phyloP scores from a whole-genome alignment of 805 yeast species.

The Kurtzmaniella fragi region DNA sequence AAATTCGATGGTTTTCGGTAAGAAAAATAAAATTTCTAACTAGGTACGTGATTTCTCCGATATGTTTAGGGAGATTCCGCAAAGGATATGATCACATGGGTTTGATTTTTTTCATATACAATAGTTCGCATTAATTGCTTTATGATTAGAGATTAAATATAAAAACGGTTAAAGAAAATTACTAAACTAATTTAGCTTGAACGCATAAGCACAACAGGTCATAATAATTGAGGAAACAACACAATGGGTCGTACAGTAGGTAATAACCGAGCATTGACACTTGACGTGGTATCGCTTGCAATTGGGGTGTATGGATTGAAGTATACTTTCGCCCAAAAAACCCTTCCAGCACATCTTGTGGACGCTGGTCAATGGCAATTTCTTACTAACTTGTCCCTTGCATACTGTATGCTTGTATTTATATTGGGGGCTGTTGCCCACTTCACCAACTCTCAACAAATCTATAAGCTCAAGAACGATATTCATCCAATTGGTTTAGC shows the following conservation, averaged over 20 bases:
- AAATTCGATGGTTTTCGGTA: too few species aligned
- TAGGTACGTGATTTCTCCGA: too few species aligned
- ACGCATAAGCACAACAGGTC: too few species aligned
- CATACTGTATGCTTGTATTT: constrained; percentile 41
- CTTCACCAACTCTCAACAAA: constrained; percentile 12
- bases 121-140: too few species aligned
- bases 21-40: too few species aligned
- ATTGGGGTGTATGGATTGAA: constrained; percentile 26
- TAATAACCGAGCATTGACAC: constrained; percentile 18
- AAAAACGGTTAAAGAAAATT: too few species aligned
- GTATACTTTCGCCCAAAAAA: constrained; percentile 12
- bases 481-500: constrained; percentile 53
- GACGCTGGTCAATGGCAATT: constrained; percentile 70
- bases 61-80: too few species aligned
- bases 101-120: too few species aligned
- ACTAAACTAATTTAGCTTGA: too few species aligned
- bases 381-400: constrained; percentile 60
- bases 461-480: constrained; percentile 33
- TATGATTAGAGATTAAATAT: too few species aligned
- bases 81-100: too few species aligned
- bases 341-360: constrained; percentile 45
- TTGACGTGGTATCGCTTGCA: constrained; percentile 19
- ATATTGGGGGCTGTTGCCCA: constrained; percentile 35
- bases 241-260: constrained; percentile 22
- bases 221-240: too few species aligned